These are phyloP conservation scores for Mikania micrantha DNA, from an alignment of 129 eudicot species.

Conservation along the genomic window DNA sequence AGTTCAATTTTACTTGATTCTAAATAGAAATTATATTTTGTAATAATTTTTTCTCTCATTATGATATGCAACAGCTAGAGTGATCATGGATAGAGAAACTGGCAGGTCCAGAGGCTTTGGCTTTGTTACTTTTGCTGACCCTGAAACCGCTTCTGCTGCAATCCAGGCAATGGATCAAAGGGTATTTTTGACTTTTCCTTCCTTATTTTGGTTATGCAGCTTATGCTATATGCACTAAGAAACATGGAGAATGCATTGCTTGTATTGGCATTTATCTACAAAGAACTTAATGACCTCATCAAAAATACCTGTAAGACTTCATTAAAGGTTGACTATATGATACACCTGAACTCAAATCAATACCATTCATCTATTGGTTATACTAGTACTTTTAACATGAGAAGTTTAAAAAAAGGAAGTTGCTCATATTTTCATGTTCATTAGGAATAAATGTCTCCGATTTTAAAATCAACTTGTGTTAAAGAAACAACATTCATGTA, in stretches of 20 bases:
- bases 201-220: not conserved
- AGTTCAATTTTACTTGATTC: not conserved
- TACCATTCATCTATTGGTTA: not conserved
- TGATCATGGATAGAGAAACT: constrained; percentile 68
- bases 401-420: not conserved
- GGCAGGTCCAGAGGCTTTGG: constrained; percentile 95
- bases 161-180: constrained; percentile 78
- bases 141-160: constrained; percentile 85
- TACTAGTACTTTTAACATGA: not conserved
- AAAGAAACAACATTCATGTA: not conserved
- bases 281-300: not conserved
- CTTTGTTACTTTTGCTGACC: constrained; percentile 51
- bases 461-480: not conserved
- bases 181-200: constrained; percentile 28
- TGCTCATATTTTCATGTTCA: not conserved
- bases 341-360: not conserved
- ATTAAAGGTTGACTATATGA: not conserved
- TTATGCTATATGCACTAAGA: not conserved
- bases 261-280: not conserved
- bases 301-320: not conserved
- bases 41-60: not conserved
- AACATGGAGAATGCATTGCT: not conserved
- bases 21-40: not conserved
- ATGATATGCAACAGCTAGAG: constrained; percentile 54
- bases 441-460: not conserved